Evolutionary conservation across 129 eudicot species (phyloP).

Genomic region (Scalesia atractyloides): DNA sequence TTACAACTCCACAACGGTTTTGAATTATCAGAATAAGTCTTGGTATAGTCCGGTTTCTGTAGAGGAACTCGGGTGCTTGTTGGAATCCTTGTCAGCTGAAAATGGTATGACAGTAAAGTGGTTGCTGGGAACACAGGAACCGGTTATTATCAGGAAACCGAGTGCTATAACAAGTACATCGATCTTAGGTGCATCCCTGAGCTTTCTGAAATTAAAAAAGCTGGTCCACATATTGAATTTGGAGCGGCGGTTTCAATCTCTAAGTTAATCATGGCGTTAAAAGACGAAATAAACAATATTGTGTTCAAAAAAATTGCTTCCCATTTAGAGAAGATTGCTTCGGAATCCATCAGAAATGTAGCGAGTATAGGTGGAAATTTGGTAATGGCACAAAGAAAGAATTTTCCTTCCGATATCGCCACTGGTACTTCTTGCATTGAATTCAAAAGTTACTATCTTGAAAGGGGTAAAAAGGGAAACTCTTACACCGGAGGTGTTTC

Average conservation of each 20-base stretch:
- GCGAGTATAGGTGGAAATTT: conserved; percentile 91
- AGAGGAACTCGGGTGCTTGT: conserved; percentile 52
- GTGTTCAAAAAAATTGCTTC: conserved; percentile 57
- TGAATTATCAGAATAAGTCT: conserved; percentile 40
- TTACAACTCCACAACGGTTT: conserved; percentile 24
- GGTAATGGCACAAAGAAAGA: conserved; percentile 75
- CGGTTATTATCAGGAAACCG: conserved; percentile 67
- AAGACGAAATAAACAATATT: conserved; percentile 36
- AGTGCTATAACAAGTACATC: conserved; percentile 50
- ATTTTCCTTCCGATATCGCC: conserved; percentile 84
- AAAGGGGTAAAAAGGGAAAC: conserved; percentile 39
- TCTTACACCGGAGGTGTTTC: conserved; percentile 64
- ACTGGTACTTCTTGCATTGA: conserved; percentile 73
- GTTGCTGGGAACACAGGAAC: conserved; percentile 82
- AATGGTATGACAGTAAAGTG: conserved; percentile 40
- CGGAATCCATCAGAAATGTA: conserved; percentile 63
- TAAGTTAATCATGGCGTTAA: conserved; percentile 50
- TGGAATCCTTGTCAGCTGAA: conserved; percentile 33
- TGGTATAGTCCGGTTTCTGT: conserved; percentile 66
- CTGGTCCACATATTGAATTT: conserved; percentile 45
- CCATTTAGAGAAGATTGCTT: conserved; percentile 75
- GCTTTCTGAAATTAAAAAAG: conserved; percentile 53
- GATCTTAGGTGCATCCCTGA: conserved; percentile 72
- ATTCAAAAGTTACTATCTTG: conserved; percentile 54
- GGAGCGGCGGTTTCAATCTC: conserved; percentile 83